Evolutionary conservation across 371 early-diverging fungal genomes (phyloP).

Genomic region (Capillidium rhysosporum): DNA sequence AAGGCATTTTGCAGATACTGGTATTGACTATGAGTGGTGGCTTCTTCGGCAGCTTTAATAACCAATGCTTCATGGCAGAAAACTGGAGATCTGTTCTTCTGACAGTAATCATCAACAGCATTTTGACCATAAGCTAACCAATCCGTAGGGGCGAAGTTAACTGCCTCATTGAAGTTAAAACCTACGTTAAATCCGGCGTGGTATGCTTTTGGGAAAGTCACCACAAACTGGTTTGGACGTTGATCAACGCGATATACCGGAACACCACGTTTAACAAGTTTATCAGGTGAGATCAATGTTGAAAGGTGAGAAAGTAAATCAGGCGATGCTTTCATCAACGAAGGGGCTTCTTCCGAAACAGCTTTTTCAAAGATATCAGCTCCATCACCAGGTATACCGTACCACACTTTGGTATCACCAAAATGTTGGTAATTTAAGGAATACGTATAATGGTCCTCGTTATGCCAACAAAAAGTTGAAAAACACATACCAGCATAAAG

Average conservation of each 20-base stretch:
- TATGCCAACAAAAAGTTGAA: slow-evolving; percentile 95
- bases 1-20: background rate
- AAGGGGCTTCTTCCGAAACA: slow-evolving; percentile 63
- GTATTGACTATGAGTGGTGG: background rate
- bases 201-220: slow-evolving; percentile 89
- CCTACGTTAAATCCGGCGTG: slow-evolving; percentile 96
- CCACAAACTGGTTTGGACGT: slow-evolving; percentile 79
- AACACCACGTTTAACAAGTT: slow-evolving; percentile 51
- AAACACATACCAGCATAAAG: slow-evolving; percentile 92
- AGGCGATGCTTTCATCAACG: slow-evolving; percentile 76
- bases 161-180: slow-evolving; percentile 90
- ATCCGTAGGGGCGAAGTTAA: slow-evolving; percentile 83
- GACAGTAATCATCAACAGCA: slow-evolving; percentile 60
- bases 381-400: slow-evolving; percentile 74
- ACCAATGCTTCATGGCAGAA: slow-evolving; percentile 88
- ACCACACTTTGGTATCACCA: slow-evolving; percentile 96
- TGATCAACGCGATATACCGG: slow-evolving; percentile 67
- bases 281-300: slow-evolving; percentile 67
- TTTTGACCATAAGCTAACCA: slow-evolving; percentile 70
- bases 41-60: slow-evolving; percentile 9
- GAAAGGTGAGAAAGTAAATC: slow-evolving; percentile 83
- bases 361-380: slow-evolving; percentile 66
- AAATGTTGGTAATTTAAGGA: slow-evolving; percentile 91
- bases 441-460: slow-evolving; percentile 90
- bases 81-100: slow-evolving; percentile 59